These are phyloP conservation scores for Wickerhamomyces rabaulensis DNA, from an alignment of 805 yeast genomes.

Conservation along the genomic window DNA sequence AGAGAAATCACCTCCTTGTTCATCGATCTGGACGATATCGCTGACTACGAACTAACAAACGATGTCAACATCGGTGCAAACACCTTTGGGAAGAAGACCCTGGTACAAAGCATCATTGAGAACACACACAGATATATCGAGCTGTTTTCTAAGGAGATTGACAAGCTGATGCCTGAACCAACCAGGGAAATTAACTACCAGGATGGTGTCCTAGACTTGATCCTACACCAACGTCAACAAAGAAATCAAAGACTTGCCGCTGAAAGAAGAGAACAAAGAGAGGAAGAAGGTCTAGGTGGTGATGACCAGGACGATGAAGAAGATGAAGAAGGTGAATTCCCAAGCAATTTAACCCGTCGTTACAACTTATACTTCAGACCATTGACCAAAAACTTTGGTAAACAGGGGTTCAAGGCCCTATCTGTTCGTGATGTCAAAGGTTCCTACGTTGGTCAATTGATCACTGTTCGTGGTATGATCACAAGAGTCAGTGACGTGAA, in stretches of 20 bases:
- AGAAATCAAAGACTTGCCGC: slow-evolving; percentile 70
- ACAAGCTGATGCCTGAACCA: slow-evolving; percentile 83
- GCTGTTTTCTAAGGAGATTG: slow-evolving; percentile 68
- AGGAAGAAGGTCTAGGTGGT: slow-evolving; percentile 31
- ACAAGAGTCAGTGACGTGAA: slow-evolving; percentile 95
- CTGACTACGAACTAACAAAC: slow-evolving; percentile 53
- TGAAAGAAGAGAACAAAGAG: slow-evolving; percentile 60
- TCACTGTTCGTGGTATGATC: slow-evolving; percentile 90
- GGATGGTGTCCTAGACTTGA: slow-evolving; percentile 91
- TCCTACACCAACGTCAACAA: slow-evolving; percentile 81
- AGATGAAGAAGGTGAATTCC: slow-evolving; percentile 51
- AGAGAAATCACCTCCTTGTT: slow-evolving; percentile 65
- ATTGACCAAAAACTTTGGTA: slow-evolving; percentile 35
- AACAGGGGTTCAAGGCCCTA: slow-evolving; percentile 42
- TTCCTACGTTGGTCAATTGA: slow-evolving; percentile 72
- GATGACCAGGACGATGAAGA: slow-evolving; percentile 25
- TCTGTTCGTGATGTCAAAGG: slow-evolving; percentile 92
- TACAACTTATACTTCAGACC: slow-evolving; percentile 87
- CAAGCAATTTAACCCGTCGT: slow-evolving; percentile 81
- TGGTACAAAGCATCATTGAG: slow-evolving; percentile 56
- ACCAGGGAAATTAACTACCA: slow-evolving; percentile 70
- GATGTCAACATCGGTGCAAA: slow-evolving; percentile 22
- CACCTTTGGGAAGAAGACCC: slow-evolving; percentile 24
- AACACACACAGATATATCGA: slow-evolving; percentile 81
- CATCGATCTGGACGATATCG: slow-evolving; percentile 82